Evolutionary conservation across 331 rosid genomes (phyloP), one percentile per base, ranked within the genome.

Genomic region (Prunus yedoensis): DNA sequence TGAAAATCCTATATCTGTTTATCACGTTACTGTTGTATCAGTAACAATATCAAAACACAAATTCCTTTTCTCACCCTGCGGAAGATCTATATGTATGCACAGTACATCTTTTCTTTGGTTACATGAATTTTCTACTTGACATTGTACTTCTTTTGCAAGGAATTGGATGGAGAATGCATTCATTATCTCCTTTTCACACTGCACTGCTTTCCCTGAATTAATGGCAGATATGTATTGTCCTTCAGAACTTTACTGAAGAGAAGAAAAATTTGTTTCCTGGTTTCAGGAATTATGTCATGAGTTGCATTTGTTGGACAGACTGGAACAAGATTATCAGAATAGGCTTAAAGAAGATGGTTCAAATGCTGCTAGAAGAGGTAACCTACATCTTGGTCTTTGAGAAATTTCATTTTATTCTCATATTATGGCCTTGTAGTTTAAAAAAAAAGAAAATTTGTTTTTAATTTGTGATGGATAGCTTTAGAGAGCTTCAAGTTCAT

Each of bases 201-300:
- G 41, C 18, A 7, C 17, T 4, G 17, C 70, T 38, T 45, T 65
- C 25, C 52, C 4, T 65, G 18, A n/a, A 65, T 41, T 10, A 70
- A 46, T n/a, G 70, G 57, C 74, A 53, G 14, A 66, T 10, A 4
- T 20, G 47, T 60, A 60, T 20, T 16, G 27, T 57, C 14, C 82
- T 61, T 50, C 73, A 9, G 16, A 73, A 74, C 56, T 71, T 43
- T 57, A 47, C 73, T 79, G 78, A 84, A 52, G 62, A 67, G 59
- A 69, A 83, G 49, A 32, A 28, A 32, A 62, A 73, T 68, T 18
- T 52, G 68, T 75, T 82, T 47, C 63, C 61, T 61, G 79, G 45
- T 49, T 86, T 73, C 87, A 93, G 97, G 97, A 91, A 79, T 85
- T 93, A 81, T 93, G 79, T 77, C 88, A 89, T 80, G 96, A 88